These are phyloP conservation scores for Boletus edulis DNA, from an alignment of 768 basidiomycete genomes.

Conservation along the genomic window DNA sequence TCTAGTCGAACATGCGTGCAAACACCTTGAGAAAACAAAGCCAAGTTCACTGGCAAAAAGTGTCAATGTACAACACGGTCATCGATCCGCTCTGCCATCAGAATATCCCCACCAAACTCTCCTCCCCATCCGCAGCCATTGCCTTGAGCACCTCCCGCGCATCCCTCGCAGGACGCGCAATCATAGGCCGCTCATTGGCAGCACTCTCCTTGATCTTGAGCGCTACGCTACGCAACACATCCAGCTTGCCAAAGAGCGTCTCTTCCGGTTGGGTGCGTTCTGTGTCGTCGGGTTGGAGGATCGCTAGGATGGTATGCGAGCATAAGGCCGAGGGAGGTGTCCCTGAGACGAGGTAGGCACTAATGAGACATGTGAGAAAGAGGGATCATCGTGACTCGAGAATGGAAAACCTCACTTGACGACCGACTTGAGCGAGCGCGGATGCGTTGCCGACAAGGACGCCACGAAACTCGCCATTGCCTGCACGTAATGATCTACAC, in stretches of 20 bases:
- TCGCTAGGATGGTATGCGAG: slow-evolving; percentile 58
- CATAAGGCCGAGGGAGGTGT: slow-evolving; percentile 65
- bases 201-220: slow-evolving; percentile 72
- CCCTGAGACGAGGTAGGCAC: slow-evolving; percentile 61
- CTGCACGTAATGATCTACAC: slow-evolving; percentile 64
- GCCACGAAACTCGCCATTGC: slow-evolving; percentile 62
- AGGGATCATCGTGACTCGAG: not conserved
- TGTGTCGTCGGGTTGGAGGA: slow-evolving; percentile 48
- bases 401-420: slow-evolving; percentile 51
- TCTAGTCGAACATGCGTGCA: no score
- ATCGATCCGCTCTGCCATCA: not conserved
- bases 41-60: no score
- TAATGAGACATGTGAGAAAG: slow-evolving; percentile 26
- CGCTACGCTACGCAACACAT: slow-evolving; percentile 58
- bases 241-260: slow-evolving; percentile 65
- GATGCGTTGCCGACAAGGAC: slow-evolving; percentile 58
- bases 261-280: slow-evolving; percentile 13
- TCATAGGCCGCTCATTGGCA: slow-evolving; percentile 63
- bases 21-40: no score
- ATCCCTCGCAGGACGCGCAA: slow-evolving; percentile 80
- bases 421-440: slow-evolving; percentile 62
- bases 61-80: no score
- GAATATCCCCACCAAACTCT: slow-evolving; percentile 27
- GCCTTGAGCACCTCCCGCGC: slow-evolving; percentile 66
- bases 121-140: slow-evolving; percentile 25